These are phyloP conservation scores for Boletus tylopilopsis DNA, from an alignment of 768 basidiomycete species.

Conservation along the genomic window DNA sequence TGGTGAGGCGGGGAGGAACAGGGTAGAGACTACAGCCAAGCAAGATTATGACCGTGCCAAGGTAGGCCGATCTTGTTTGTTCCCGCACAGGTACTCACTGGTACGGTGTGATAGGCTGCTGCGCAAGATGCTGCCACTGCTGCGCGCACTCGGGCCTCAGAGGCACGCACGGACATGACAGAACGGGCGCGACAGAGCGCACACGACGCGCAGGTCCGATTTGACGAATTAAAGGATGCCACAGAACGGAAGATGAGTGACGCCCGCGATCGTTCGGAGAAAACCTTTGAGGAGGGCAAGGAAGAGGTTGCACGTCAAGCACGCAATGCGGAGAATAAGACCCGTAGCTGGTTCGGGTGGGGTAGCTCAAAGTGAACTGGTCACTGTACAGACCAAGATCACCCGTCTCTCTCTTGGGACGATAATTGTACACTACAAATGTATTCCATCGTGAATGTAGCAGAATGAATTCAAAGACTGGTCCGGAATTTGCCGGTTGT, in stretches of 20 bases:
- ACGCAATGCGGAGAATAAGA: constrained; percentile 21
- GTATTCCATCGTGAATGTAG: not conserved
- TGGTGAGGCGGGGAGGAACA: constrained; percentile 31
- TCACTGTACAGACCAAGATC: not conserved
- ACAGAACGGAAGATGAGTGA: constrained; percentile 26
- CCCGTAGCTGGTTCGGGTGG: constrained; percentile 39
- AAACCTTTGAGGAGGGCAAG: constrained; percentile 29
- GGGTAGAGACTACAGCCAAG: constrained; percentile 23
- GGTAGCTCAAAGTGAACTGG: constrained; percentile 30
- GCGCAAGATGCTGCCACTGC: constrained; percentile 15
- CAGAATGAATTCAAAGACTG: no score
- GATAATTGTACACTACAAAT: constrained; percentile 1
- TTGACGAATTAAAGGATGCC: constrained; percentile 23
- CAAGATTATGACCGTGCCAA: constrained; percentile 35
- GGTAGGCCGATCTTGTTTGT: constrained; percentile 20
- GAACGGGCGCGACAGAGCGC: constrained; percentile 24
- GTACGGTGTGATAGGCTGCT: constrained; percentile 9
- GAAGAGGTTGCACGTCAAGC: constrained; percentile 22
- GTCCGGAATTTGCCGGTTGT: not conserved
- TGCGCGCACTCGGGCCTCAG: constrained; percentile 17
- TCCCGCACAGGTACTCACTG: not conserved
- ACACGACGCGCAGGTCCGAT: constrained; percentile 22
- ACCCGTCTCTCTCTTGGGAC: not conserved
- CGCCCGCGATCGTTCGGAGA: constrained; percentile 24
- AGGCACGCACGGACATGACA: constrained; percentile 23